These are phyloP conservation scores for Clonostachys chloroleuca DNA, from an alignment of 2,329 filamentous ascomycete species.

Conservation along the genomic window DNA sequence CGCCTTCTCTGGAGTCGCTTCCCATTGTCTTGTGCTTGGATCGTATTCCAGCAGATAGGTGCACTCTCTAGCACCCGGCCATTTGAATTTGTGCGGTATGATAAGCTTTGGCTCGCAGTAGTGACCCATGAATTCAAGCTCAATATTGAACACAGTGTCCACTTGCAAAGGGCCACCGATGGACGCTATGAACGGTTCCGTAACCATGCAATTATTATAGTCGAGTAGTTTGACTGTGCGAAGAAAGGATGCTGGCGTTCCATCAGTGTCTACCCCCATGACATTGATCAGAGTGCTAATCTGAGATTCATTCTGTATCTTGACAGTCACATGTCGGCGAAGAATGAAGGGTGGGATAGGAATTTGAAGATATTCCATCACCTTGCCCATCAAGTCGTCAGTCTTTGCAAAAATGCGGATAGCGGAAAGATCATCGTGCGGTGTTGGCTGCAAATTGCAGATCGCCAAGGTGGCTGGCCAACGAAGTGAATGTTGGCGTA, in stretches of 20 bases:
- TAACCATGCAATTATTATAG: neutral
- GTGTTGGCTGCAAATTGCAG: conserved; percentile 41
- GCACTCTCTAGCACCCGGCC: no score
- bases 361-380: conserved; percentile 31
- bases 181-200: conserved; percentile 25
- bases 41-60: no score
- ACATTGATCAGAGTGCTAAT: conserved; percentile 19
- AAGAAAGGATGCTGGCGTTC: conserved; percentile 32
- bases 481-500: conserved; percentile 6
- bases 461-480: conserved; percentile 26
- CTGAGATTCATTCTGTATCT: conserved; percentile 9
- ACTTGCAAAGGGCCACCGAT: no score
- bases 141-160: conserved; percentile 18
- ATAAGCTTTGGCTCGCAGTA: conserved; percentile 34
- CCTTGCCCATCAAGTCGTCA: conserved; percentile 29
- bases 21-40: no score
- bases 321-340: conserved; percentile 21
- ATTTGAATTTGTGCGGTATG: no score
- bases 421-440: conserved; percentile 24
- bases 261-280: conserved; percentile 31
- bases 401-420: conserved; percentile 26
- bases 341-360: conserved; percentile 30
- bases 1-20: no score
- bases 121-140: conserved; percentile 41
- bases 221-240: conserved; percentile 13